phyloP scores from a whole-genome alignment of 257 asterid species.

The Scutellaria baicalensis region DNA sequence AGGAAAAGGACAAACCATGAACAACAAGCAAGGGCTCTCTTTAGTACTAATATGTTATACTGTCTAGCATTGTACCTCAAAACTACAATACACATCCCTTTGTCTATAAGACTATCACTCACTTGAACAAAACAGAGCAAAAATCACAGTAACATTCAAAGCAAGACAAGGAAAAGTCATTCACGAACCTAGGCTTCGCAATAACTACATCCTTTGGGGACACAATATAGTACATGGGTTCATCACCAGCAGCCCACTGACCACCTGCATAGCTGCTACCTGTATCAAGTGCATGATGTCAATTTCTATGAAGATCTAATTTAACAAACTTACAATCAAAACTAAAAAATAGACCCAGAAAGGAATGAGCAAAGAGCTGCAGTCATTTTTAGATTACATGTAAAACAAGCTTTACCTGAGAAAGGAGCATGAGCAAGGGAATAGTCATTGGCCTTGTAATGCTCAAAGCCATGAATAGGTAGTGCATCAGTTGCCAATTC shows the following conservation, averaged over 20 bases:
- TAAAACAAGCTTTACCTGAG: slow-evolving; percentile 52
- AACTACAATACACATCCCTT: background rate
- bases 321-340: background rate
- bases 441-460: slow-evolving; percentile 97
- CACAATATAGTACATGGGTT: slow-evolving; percentile 86
- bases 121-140: slow-evolving; percentile 3
- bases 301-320: slow-evolving; percentile 16
- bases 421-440: slow-evolving; percentile 95
- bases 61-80: background rate
- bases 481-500: slow-evolving; percentile 98
- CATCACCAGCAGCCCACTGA: slow-evolving; percentile 99
- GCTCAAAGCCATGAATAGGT: slow-evolving; percentile 93
- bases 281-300: slow-evolving; percentile 32
- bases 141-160: slow-evolving; percentile 5
- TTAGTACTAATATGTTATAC: background rate
- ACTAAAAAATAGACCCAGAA: background rate
- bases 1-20: background rate
- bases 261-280: slow-evolving; percentile 98
- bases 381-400: slow-evolving; percentile 6
- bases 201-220: slow-evolving; percentile 98
- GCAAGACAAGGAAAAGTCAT: slow-evolving; percentile 6
- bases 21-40: background rate
- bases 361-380: background rate
- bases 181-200: slow-evolving; percentile 93
- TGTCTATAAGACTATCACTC: background rate